Base-by-base conservation (phyloP, 2,329 filamentous ascomycete genomes). In the Ceratocystis cubensis region DNA sequence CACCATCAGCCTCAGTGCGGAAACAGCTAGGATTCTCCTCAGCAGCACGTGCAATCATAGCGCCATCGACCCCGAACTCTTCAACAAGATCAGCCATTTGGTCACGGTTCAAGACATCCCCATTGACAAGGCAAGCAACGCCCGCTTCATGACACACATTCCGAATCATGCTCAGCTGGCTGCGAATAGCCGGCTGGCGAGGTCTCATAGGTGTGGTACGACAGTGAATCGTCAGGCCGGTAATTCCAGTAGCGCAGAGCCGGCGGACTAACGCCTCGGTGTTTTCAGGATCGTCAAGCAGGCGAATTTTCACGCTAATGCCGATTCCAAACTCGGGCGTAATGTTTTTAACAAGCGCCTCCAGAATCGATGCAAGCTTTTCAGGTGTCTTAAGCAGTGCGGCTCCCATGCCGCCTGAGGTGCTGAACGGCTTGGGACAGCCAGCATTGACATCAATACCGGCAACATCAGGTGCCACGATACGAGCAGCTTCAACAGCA, bases 361-460 rank as follows among this genome's bases (percentile, higher is more conserved):
- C 86, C 6, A 99, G 81, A 70, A 99, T 99, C 0, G 86, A 82
- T 71, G 86, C 88, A 0, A 99, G 82, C 72, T 84, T 85, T 70
- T 97, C 92, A 0, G 94, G 93, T 0, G 88, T 93, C 71, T 84
- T 84, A 17, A 99, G 82, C 22, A 99, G 82, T 1, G 92, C 93
- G 0, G 94, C 94, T 62, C 94, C 94, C 94, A 99, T 99, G 62
- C 94, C 94, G 68, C 91, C 91, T 69, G 83, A 84, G 1, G 93
- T 96, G 73, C 89, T 96, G 76, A 99, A 99, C 0, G 93, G 89
- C 76, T 99, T 99, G 0, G 94, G 94, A 74, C 94, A 99, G n/a
- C 94, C 94, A 0, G 94, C 91, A 75, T 99, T 99, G 69, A 99
- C 88, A 75, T 97, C 94, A 71, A 99, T 96, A 68, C 94, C 94